Evolutionary conservation across 306 rosid species (phyloP), one percentile per base, ranked within the genome.

Genomic region (Hippophae rhamnoides): DNA sequence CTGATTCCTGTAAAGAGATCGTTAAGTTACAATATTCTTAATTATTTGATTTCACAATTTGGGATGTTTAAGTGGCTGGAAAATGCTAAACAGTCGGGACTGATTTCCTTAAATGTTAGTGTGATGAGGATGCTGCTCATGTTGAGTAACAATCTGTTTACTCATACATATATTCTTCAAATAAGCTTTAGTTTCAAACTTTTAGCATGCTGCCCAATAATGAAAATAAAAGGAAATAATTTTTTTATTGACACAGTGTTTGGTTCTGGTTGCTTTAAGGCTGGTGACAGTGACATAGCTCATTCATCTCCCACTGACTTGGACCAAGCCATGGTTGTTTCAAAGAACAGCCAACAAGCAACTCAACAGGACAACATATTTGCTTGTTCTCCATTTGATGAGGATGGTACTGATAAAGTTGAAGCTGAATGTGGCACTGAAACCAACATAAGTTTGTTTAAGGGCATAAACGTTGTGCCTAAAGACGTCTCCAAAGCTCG

Each of bases 361-460:
- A 53, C 55, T 61, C 71, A 72, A 61, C 69, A 51, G 13, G 64
- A 62, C 64, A 70, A 61, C 58, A 58, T 54, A 73, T 64, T 59
- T 65, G 49, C 18, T 64, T 42, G 13, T 49, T 59, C 63, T 41
- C 38, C 38, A 6, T 46, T 44, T 13, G 80, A 58, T 65, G 77
- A 49, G 61, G 68, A 73, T 65, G 83, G 65, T 56, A 62, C 65
- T 60, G 44, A 43, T 70, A 58, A 40, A 73, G 69, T 65, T 68
- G 65, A 64, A 57, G 41, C 58, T 51, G 77, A 49, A 48, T 62
- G 66, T 51, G 51, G 58, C 63, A 65, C 62, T 67, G 77, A 78
- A 67, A 66, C 31, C 56, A 68, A n/a, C 61, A 71, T 70, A 70
- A 76, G 63, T 43, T 43, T 54, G 46, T 70, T 56, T 49, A 26